Percentiles rank a stretch among this genome's conserved stretches.
phyloP scores from a whole-genome alignment of 805 yeast species.

The Metschnikowia gelsemii region DNA sequence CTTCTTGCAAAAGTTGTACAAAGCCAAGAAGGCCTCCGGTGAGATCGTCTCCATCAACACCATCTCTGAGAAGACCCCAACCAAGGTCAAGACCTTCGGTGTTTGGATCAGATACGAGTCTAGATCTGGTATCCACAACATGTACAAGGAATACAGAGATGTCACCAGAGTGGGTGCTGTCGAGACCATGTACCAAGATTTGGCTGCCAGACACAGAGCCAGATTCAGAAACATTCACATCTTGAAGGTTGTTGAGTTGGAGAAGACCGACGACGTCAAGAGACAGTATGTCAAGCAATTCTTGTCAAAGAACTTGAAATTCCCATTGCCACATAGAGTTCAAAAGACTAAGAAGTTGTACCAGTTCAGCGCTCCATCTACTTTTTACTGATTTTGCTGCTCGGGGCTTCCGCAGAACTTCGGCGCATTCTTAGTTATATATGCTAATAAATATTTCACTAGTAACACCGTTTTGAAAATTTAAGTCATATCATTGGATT shows the following conservation, averaged over 20 bases:
- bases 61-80: constrained; percentile 93
- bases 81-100: constrained; percentile 99
- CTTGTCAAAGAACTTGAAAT: constrained; percentile 90
- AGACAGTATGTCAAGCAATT: constrained; percentile 99
- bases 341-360: constrained; percentile 84
- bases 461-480: constrained; percentile 2
- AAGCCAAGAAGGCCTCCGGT: constrained; percentile 99
- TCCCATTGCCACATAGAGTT: constrained; percentile 99
- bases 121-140: constrained; percentile 99
- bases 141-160: constrained; percentile 99
- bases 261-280: constrained; percentile 96
- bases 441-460: constrained; percentile 19
- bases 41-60: constrained; percentile 92
- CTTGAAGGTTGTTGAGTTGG: constrained; percentile 98
- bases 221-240: constrained; percentile 99
- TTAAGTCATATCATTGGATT: no score
- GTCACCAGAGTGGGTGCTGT: constrained; percentile 99
- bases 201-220: constrained; percentile 99
- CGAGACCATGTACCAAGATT: constrained; percentile 97
- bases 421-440: constrained; percentile 20
- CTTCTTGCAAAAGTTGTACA: constrained; percentile 98
- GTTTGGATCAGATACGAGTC: constrained; percentile 99
- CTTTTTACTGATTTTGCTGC: constrained; percentile 75
- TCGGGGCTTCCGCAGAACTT: constrained; percentile 9
- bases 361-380: constrained; percentile 92